A percentile compares a stretch with the other conserved stretches of the same genome.
Conservation (phyloP, 441 rosid species). For the Brassica balearica region DNA sequence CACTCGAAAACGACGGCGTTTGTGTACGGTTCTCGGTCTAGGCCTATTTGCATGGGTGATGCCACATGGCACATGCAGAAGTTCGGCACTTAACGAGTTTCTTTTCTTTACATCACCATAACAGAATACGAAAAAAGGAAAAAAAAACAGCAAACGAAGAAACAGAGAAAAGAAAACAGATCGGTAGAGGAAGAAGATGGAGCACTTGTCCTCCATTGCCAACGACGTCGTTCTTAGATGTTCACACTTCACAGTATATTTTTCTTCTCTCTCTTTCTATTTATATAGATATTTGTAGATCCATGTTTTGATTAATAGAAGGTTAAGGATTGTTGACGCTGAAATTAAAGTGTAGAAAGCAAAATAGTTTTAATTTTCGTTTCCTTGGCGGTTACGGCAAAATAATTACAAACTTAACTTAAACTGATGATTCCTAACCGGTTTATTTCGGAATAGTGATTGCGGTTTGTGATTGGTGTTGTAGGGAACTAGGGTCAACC, state of each 20-base stretch:
- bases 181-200: constrained; percentile 47
- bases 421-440: no score
- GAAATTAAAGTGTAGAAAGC: background rate
- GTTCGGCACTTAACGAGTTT: constrained; percentile 27
- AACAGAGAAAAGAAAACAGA: background rate
- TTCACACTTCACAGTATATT: constrained; percentile 73
- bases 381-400: constrained; percentile 17
- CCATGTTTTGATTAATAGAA: background rate
- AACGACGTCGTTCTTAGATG: constrained; percentile 65
- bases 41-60: constrained; percentile 41
- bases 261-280: background rate
- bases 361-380: background rate
- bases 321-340: background rate
- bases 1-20: background rate
- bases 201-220: constrained; percentile 86
- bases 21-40: background rate
- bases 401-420: background rate
- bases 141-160: background rate
- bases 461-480: background rate
- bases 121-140: background rate
- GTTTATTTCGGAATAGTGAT: background rate
- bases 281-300: background rate
- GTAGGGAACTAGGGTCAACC: constrained; percentile 56
- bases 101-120: constrained; percentile 6
- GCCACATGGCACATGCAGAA: constrained; percentile 30